Base-by-base conservation (phyloP, 1,139 yeast genomes). In the Suhomyces atakaporum region DNA sequence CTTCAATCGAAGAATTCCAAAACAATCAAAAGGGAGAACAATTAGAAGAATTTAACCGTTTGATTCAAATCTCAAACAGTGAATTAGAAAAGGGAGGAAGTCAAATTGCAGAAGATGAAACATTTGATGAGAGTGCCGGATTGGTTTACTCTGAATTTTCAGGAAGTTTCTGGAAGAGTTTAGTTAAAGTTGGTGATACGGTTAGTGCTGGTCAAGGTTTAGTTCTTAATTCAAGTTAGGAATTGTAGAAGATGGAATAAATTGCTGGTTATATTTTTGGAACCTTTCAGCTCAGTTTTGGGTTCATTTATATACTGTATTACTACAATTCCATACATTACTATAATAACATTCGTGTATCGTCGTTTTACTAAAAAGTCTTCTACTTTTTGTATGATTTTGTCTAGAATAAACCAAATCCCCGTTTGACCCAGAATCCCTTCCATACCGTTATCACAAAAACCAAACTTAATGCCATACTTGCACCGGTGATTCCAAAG, bases 91-190 rank as follows among this genome's bases (percentile, higher is more conserved):
- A 64, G 32, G 69, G 73, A 10, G 74, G 70, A 6, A 53, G 65
- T 4, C 69, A 68, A 34, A 53, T 58, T 25, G 61, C 49, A 23
- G 72, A 68, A 26, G 75, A 67, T 26, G 84, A 76, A 40, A 67
- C 66, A 16, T 86, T 75, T 53, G 77, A 84, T 31, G 95, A 88
- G 33, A 75, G 74, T 54, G 92, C 95, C 5, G 86, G 81, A 54
- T 60, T 84, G 68, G 88, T 90, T 20, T 89, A 89, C 60, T 90
- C 97, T 13, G 97, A 92, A 59, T 92, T 81, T 56, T 85, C 96
- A 9, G 98, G 97, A 39, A 75, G 97, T 50, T 89, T 92, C 78
- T 92, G 97, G 98, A 92, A 92, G 63, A 79, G 94, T 2, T 69
- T 89, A 49, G 95, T 84, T 22, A 66, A 73, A 37, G 90, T 77